Percentiles rank a stretch among this genome's conserved stretches.
Evolutionary conservation across 208 protist species (phyloP).

Genomic region (Acanthamoeba rhysodes): DNA sequence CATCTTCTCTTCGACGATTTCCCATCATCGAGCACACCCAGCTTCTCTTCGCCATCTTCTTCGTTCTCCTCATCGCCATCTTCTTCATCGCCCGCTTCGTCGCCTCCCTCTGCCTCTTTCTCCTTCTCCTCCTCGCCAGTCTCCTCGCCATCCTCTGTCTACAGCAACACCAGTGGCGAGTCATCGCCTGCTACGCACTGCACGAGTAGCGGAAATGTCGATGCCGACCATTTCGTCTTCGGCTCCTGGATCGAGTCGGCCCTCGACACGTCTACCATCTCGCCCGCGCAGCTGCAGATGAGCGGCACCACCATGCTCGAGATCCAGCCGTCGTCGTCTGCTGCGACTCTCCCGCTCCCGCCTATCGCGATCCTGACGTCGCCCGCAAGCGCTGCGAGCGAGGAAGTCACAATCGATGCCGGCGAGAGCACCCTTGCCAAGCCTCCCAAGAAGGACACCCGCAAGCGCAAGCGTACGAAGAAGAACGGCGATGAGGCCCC

Average conservation of each 20-base stretch:
- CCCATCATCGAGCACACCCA: not conserved
- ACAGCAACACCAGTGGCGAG: not conserved
- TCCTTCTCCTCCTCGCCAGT: not conserved
- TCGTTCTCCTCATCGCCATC: not conserved
- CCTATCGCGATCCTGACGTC: not conserved
- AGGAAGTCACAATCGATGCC: not conserved
- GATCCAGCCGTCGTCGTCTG: not conserved
- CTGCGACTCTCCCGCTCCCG: not conserved
- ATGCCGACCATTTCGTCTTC: conserved; percentile 16
- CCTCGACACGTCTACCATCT: not conserved
- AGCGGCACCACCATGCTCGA: too few species aligned
- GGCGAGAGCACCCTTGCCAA: not conserved
- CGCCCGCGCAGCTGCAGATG: conserved; percentile 15
- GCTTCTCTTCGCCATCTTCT: not conserved
- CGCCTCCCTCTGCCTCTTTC: not conserved
- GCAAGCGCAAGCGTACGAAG: conserved; percentile 45
- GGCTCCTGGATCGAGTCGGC: not conserved
- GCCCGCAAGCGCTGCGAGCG: not conserved
- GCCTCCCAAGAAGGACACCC: not conserved
- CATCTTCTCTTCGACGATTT: not conserved
- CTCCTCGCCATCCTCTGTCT: not conserved
- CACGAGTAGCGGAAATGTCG: not conserved
- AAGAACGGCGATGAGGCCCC: conserved; percentile 10
- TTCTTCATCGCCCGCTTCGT: not conserved
- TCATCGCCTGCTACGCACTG: not conserved